These are phyloP conservation scores for Toxoplasma gondii DNA, from an alignment of 169 alveolate genomes.

Conservation along the genomic window DNA sequence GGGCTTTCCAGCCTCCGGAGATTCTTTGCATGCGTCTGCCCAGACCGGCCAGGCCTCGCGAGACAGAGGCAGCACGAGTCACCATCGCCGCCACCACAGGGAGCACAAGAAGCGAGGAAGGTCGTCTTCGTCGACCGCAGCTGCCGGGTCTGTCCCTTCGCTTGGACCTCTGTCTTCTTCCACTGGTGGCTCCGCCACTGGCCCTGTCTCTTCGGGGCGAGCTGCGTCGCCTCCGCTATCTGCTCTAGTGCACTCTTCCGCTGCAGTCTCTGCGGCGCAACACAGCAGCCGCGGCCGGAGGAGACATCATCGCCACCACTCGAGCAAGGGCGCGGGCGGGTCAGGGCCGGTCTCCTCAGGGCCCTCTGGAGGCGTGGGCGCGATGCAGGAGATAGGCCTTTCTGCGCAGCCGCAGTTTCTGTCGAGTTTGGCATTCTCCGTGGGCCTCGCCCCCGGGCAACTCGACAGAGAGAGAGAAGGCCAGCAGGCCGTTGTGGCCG, in stretches of 20 bases:
- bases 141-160: neutral
- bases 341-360: neutral
- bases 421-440: neutral
- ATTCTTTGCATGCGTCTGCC: neutral
- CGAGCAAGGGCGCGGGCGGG: neutral
- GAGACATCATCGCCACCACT: neutral
- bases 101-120: constrained; percentile 16
- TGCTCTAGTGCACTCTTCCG: neutral
- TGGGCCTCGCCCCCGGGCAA: too few relatives aligned
- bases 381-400: too few relatives aligned
- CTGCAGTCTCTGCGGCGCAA: neutral
- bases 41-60: neutral
- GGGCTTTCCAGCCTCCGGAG: too few relatives aligned
- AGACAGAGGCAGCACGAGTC: neutral
- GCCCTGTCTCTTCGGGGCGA: neutral
- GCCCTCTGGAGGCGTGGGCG: neutral
- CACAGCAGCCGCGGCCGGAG: neutral
- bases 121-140: constrained; percentile 14
- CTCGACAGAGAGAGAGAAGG: neutral
- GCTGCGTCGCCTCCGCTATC: neutral
- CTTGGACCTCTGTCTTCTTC: neutral
- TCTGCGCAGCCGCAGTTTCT: too few relatives aligned
- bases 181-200: neutral
- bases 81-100: neutral
- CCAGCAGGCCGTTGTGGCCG: neutral